Evolutionary conservation across 2,329 filamentous ascomycete genomes (phyloP), one percentile per base, ranked within the genome.

Genomic region (Phaeosphaeriaceae sp.): DNA sequence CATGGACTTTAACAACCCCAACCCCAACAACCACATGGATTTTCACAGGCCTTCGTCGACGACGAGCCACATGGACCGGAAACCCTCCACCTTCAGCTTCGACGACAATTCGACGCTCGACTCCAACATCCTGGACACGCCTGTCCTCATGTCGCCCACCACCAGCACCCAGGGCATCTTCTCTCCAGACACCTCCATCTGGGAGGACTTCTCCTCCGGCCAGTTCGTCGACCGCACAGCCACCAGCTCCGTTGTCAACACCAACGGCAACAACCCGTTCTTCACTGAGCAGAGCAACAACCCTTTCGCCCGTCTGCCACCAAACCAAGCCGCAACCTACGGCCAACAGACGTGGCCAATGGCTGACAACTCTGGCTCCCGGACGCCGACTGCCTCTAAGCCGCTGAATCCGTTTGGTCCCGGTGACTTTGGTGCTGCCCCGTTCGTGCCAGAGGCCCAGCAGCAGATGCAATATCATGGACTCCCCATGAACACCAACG

Each of bases 321-420:
- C 81, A 41, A 77, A 80, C 57, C 82, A 82, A 62, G 76, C 79
- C 61, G 78, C 70, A 73, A 75, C 73, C 62, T 80, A 84, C 62
- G 78, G 77, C 56, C 82, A 84, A 66, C 81, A 82, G 62, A 75
- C 79, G 61, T 93, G 91, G 90, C 81, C 87, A 50, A 84, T 79
- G 45, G 44, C 89, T 74, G 84, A 87, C 67, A 83, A 82, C 68
- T 91, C 90, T 24, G 90, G 88, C 52, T 86, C 91, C 61, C 89
- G 88, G 76, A 94, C 91, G 7, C 90, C 91, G 17, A 87, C 92
- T 60, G 88, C 87, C 60, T 82, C 86, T 63, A 93, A 91, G 72
- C 88, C 87, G 53, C 91, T 91, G 70, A 89, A 91, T 69, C 85
- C 88, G 47, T 86, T 85, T 69, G 78, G 81, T 40, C 73, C 75